phyloP scores from a whole-genome alignment of 257 asterid species.

The Asclepias syriaca region DNA sequence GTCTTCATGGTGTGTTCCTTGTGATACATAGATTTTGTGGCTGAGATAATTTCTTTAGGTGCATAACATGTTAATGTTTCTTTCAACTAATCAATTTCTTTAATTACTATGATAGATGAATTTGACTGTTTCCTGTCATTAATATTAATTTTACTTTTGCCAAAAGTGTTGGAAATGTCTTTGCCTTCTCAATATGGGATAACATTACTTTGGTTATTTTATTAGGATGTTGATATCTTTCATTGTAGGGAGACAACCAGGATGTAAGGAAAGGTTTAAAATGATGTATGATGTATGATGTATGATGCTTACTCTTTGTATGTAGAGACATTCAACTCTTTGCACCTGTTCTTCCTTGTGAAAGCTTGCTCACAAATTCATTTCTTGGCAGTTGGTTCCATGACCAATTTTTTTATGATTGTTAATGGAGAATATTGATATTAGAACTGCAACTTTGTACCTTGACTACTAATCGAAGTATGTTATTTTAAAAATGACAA shows the following conservation, averaged over 20 bases:
- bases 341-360: not conserved
- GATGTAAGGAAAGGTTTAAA: not conserved
- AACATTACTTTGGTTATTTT: not conserved
- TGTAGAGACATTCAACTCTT: not conserved
- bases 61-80: not conserved
- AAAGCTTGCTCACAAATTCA: not conserved
- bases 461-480: not conserved
- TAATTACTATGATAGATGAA: not conserved
- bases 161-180: not conserved
- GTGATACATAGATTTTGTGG: not conserved
- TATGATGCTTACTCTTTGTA: not conserved
- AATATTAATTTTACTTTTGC: not conserved
- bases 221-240: not conserved
- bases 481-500: no score
- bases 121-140: not conserved
- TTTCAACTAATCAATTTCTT: not conserved
- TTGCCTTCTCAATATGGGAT: not conserved
- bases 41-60: not conserved
- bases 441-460: not conserved
- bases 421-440: not conserved
- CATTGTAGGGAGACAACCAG: not conserved
- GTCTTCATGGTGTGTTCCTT: no score
- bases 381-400: not conserved
- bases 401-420: not conserved
- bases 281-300: not conserved